phyloP scores from a whole-genome alignment of 2,329 filamentous ascomycete species.

The Graphilbum sp. region DNA sequence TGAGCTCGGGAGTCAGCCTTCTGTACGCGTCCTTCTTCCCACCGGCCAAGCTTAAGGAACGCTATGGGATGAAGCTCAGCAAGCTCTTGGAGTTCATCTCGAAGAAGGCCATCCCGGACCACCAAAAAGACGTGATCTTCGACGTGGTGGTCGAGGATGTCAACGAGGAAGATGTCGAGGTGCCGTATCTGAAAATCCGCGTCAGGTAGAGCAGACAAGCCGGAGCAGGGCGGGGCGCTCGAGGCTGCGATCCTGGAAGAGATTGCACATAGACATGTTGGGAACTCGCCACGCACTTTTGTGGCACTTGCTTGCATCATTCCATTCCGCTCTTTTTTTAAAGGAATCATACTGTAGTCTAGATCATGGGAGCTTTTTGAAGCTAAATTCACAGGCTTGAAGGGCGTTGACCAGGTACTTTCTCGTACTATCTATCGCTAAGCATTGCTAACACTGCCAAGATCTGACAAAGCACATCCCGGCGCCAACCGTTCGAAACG shows the following conservation, averaged over 20 bases:
- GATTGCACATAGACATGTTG: no score
- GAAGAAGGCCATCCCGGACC: slow-evolving; percentile 77
- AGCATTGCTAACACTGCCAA: no score
- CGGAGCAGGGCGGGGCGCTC: not conserved
- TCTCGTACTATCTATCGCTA: no score
- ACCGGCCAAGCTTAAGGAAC: slow-evolving; percentile 61
- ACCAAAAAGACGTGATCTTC: slow-evolving; percentile 92
- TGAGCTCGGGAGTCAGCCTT: slow-evolving; percentile 92
- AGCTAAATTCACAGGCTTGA: no score
- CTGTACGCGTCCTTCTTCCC: slow-evolving; percentile 91
- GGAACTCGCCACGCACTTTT: no score
- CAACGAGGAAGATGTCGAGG: slow-evolving; percentile 85
- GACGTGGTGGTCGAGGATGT: slow-evolving; percentile 87
- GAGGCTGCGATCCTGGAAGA: no score
- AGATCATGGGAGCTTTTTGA: no score
- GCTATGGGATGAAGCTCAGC: slow-evolving; percentile 70
- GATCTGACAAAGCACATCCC: no score
- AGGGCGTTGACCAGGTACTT: no score
- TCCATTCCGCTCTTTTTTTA: no score
- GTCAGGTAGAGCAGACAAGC: slow-evolving; percentile 21
- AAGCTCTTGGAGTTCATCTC: slow-evolving; percentile 76
- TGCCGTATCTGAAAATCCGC: slow-evolving; percentile 90
- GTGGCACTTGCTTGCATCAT: no score
- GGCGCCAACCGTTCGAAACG: not conserved
- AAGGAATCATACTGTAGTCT: no score